A percentile compares a stretch with the other conserved stretches of the same genome.
These are phyloP conservation scores for Leishmania tarentolae DNA, from an alignment of 208 protist species.

Conservation along the genomic window DNA sequence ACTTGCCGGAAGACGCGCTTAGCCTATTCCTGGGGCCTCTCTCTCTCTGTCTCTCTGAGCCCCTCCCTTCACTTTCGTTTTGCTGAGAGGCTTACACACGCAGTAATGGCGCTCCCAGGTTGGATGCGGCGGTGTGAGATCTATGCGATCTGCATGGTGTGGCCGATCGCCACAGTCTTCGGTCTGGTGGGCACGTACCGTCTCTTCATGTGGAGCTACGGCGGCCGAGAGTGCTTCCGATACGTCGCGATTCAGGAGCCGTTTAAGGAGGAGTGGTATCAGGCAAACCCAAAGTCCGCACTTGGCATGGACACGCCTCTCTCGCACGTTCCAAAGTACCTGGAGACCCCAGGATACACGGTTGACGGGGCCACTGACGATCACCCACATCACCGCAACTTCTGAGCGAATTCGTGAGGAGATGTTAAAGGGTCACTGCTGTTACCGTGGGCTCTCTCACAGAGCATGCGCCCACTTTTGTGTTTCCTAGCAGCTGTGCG, in stretches of 20 bases:
- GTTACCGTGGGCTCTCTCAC: not conserved
- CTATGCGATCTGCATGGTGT: conserved; percentile 86
- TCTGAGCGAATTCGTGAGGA: conserved; percentile 16
- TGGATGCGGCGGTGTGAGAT: conserved; percentile 82
- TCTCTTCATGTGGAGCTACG: conserved; percentile 90
- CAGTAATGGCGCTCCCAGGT: conserved; percentile 61
- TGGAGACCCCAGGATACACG: conserved; percentile 73
- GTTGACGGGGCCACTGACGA: conserved; percentile 33
- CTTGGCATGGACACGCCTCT: conserved; percentile 84
- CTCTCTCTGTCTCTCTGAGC: too few relatives aligned
- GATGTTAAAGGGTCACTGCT: not conserved
- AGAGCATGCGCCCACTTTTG: too few relatives aligned
- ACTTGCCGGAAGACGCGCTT: not conserved
- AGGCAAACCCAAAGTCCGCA: conserved; percentile 83
- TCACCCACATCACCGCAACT: conserved; percentile 80
- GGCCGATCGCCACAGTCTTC: conserved; percentile 69
- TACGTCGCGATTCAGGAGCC: conserved; percentile 87
- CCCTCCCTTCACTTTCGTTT: too few relatives aligned
- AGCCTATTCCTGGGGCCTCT: not conserved
- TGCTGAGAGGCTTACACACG: not conserved
- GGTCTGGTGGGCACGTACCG: conserved; percentile 69
- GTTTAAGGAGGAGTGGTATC: conserved; percentile 85
- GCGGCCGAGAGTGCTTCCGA: conserved; percentile 86
- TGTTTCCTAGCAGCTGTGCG: not conserved
- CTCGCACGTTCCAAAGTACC: conserved; percentile 82